Conservation (phyloP, 1,284 basidiomycete genomes). For the Blastosporella zonata region DNA sequence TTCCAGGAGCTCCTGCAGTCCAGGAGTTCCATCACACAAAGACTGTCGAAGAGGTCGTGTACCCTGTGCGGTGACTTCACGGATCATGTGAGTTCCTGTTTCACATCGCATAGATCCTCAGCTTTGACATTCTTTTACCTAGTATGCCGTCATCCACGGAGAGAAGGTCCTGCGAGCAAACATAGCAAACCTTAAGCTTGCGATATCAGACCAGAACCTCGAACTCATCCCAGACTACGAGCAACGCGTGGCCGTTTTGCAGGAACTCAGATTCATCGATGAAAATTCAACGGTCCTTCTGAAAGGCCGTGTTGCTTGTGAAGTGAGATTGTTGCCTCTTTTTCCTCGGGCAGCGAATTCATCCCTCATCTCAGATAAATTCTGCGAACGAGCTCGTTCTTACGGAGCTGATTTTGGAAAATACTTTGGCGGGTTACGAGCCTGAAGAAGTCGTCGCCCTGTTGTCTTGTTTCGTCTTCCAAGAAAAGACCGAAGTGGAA, state of each 20-base stretch:
- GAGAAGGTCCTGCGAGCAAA: slow-evolving; percentile 72
- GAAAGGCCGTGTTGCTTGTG: slow-evolving; percentile 97
- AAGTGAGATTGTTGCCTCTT: slow-evolving; percentile 46
- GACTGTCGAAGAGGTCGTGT: slow-evolving; percentile 47
- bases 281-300: slow-evolving; percentile 92
- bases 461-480: slow-evolving; percentile 94
- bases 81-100: slow-evolving; percentile 52
- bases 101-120: slow-evolving; percentile 4
- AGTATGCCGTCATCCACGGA: slow-evolving; percentile 78
- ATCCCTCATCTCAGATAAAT: slow-evolving; percentile 74
- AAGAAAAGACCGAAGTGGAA: slow-evolving; percentile 92
- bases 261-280: slow-evolving; percentile 90
- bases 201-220: slow-evolving; percentile 93
- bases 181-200: slow-evolving; percentile 73
- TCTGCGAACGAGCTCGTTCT: slow-evolving; percentile 94
- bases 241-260: slow-evolving; percentile 87
- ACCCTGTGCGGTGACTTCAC: slow-evolving; percentile 63
- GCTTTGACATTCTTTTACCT: not conserved
- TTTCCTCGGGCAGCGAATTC: not conserved
- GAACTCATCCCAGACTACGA: slow-evolving; percentile 98
- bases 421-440: slow-evolving; percentile 85
- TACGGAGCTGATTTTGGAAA: slow-evolving; percentile 96
- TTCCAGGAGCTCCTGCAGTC: slow-evolving; percentile 83
- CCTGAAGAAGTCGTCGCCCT: slow-evolving; percentile 98
- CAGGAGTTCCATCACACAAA: slow-evolving; percentile 51